These are phyloP conservation scores for Xylaria sp. DNA, from an alignment of 495 filamentous ascomycete species.

Conservation along the genomic window DNA sequence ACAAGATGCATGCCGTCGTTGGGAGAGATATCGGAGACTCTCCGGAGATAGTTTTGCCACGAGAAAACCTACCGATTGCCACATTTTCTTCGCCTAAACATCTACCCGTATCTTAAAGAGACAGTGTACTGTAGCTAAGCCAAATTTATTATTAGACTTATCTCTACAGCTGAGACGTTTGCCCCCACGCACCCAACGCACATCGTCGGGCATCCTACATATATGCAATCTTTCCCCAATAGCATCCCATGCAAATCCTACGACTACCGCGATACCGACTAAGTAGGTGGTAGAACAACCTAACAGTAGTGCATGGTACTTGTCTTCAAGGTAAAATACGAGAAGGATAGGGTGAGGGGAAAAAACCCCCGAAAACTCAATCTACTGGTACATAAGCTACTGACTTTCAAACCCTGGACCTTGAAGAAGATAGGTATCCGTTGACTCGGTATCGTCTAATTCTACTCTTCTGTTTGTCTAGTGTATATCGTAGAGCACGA, in stretches of 20 bases:
- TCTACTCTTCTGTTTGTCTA: background rate
- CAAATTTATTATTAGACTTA: conserved; percentile 21
- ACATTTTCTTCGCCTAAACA: conserved; percentile 2
- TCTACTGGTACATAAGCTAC: conserved; percentile 10
- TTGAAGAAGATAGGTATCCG: conserved; percentile 11
- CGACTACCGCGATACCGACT: background rate
- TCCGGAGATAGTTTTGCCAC: background rate
- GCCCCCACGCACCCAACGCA: conserved; percentile 18
- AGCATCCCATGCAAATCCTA: background rate
- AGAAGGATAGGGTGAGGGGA: background rate
- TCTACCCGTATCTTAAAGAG: background rate
- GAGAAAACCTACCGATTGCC: conserved; percentile 9
- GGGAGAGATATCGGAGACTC: background rate
- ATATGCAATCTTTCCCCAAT: background rate
- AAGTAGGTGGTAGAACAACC: background rate
- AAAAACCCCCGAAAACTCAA: background rate
- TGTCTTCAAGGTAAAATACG: conserved; percentile 14
- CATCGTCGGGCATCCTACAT: background rate
- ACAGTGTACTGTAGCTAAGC: background rate
- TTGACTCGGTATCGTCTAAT: conserved; percentile 14
- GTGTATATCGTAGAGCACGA: background rate
- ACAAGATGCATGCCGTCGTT: background rate
- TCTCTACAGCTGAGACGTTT: conserved; percentile 1
- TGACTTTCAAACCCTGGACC: conserved; percentile 7
- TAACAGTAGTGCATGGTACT: background rate